Evolutionary conservation across 331 rosid genomes (phyloP).

Genomic region (Quercus lobata): DNA sequence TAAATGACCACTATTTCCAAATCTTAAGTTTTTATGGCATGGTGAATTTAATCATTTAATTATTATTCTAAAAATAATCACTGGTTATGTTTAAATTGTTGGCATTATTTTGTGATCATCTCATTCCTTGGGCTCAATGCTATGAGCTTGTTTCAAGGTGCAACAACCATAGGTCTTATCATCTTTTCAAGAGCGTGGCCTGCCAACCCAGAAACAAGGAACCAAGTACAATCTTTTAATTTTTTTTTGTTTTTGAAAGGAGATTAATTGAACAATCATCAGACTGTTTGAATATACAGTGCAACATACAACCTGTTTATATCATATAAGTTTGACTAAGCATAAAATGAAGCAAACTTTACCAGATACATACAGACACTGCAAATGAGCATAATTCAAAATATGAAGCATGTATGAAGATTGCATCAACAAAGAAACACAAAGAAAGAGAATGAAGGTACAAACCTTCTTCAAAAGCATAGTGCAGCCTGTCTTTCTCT

Average conservation of each 20-base stretch:
- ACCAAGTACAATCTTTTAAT: not conserved
- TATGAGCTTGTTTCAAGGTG: not conserved
- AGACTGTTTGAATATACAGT: not conserved
- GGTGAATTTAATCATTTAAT: too few relatives aligned
- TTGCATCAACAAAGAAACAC: slow-evolving; percentile 4
- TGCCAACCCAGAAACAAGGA: not conserved
- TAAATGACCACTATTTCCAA: too few relatives aligned
- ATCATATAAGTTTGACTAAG: not conserved
- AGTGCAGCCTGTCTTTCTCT: slow-evolving; percentile 78
- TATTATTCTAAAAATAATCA: too few relatives aligned
- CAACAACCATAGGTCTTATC: not conserved
- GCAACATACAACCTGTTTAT: not conserved
- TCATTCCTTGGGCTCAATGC: not conserved
- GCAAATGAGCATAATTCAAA: not conserved
- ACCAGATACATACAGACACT: slow-evolving; percentile 4
- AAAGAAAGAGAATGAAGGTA: slow-evolving; percentile 9
- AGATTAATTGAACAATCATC: not conserved
- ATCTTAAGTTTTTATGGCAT: too few relatives aligned
- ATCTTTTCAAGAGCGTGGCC: not conserved
- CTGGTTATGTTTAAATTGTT: too few relatives aligned
- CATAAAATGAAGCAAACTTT: not conserved
- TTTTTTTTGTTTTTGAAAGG: not conserved
- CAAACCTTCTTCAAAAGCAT: slow-evolving; percentile 69
- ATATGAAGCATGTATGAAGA: not conserved
- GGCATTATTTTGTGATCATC: not conserved